Base-by-base conservation (phyloP, 768 basidiomycete genomes). In the Termitomyces sp. region DNA sequence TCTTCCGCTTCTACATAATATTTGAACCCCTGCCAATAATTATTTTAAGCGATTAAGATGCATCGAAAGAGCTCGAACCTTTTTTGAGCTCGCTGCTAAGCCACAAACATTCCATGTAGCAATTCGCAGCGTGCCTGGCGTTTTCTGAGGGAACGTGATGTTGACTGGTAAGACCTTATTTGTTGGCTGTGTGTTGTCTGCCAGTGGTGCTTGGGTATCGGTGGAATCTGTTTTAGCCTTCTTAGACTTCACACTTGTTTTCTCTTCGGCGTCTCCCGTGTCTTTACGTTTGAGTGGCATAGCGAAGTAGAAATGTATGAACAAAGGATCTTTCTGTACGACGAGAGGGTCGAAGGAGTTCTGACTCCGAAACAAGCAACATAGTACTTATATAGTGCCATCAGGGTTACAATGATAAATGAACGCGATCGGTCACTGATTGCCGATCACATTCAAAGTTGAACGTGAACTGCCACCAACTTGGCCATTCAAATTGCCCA, bases 1-100 rank as follows among this genome's bases (percentile, higher is more conserved):
- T 94, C 85, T 62, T 95, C 93, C 1, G 91, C 91, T 60, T 90
- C 85, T 31, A 94, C 76, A 64, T 95, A 95, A 63, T 74, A 66
- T 61, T 84, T 86, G 72, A 95, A 92, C 0, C 92, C 92, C 86
- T 89, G 58, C 12, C 36, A 20, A 12, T n/a, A 47, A 57, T 11
- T 32, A 15, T 27, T 4, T 25, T 18, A 27, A 41, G 35, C 32
- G 18, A 23, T 42, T 46, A 44, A 52, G 13, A 18, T 27, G 41
- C 45, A 12, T 31, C 1, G 3, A 22, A 48, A 11, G 31, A 31
- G 31, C 5, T 20, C 49, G 48, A 53, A 86, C 91, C 81, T 95
- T 94, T 70, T 87, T 93, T 60, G 84, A 79, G 53, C 85, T 82
- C 0, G 90, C 80, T 32, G 84, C 83, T 49, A 90, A 71, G 4